Conservation (phyloP, 2,329 filamentous ascomycete species). For the Aspergillus awamori region DNA sequence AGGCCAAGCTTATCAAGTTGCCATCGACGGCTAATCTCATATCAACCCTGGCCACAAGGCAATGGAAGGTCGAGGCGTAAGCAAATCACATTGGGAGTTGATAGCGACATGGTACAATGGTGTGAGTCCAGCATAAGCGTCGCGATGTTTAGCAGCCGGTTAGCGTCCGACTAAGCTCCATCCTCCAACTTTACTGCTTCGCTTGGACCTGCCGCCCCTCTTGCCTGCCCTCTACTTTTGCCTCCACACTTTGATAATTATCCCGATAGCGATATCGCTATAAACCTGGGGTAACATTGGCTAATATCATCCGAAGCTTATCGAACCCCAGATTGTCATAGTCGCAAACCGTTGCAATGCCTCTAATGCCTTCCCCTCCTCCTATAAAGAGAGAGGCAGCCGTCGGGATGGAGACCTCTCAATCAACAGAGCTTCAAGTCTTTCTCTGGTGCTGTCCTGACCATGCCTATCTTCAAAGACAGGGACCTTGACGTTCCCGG, state of each 20-base stretch:
- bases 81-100: neutral
- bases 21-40: neutral
- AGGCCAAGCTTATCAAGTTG: neutral
- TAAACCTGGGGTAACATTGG: neutral
- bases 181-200: neutral
- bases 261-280: neutral
- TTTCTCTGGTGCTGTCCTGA: neutral
- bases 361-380: neutral
- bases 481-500: constrained; percentile 3
- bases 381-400: neutral
- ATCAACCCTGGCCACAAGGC: neutral
- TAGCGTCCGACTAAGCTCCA: neutral
- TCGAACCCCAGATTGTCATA: neutral
- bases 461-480: constrained; percentile 1
- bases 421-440: neutral
- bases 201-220: constrained; percentile 2
- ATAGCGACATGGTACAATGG: neutral
- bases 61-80: neutral
- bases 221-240: neutral
- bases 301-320: neutral
- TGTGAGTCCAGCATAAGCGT: neutral
- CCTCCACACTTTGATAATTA: constrained; percentile 2
- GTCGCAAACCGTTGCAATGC: neutral
- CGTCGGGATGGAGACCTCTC: neutral
- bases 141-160: neutral